Conservation (phyloP, 1,284 basidiomycete genomes). For the Rhodotorula sp. region DNA sequence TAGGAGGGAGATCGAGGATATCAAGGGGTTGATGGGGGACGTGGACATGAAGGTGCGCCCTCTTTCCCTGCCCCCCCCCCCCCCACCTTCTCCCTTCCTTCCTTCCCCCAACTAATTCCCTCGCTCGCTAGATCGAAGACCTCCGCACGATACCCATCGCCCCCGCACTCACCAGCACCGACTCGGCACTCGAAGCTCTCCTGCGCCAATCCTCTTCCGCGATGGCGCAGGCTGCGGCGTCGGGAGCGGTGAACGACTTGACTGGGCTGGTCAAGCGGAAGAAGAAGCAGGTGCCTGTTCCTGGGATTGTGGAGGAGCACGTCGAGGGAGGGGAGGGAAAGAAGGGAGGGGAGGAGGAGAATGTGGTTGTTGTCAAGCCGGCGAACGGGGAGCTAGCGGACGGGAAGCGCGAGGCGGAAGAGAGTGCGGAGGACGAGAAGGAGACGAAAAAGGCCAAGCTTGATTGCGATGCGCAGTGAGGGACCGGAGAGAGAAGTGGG, state of each 20-base stretch:
- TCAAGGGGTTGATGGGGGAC: slow-evolving; percentile 37
- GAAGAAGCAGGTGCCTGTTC: slow-evolving; percentile 30
- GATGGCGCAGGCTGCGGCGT: slow-evolving; percentile 8
- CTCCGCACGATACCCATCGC: slow-evolving; percentile 39
- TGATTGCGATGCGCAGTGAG: neutral
- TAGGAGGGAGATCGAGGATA: slow-evolving; percentile 38
- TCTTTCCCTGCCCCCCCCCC: neutral
- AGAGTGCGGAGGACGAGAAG: neutral
- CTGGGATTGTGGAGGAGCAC: neutral
- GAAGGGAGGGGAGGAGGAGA: slow-evolving; percentile 3
- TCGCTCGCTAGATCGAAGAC: slow-evolving; percentile 41
- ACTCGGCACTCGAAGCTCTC: slow-evolving; percentile 34
- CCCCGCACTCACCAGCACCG: slow-evolving; percentile 33
- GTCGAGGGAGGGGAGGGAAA: neutral
- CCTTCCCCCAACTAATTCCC: accelerated
- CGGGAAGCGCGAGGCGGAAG: slow-evolving; percentile 13
- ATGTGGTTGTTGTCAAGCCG: neutral
- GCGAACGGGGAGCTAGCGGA: neutral
- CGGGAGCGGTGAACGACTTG: slow-evolving; percentile 40
- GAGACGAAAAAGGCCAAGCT: slow-evolving; percentile 3
- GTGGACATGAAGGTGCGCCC: slow-evolving; percentile 39
- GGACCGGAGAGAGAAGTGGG: neutral
- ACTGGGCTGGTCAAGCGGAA: slow-evolving; percentile 44
- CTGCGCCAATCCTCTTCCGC: slow-evolving; percentile 23
- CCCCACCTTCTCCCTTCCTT: no score